phyloP scores from a whole-genome alignment of 768 basidiomycete species.

The Galerina sulciceps region DNA sequence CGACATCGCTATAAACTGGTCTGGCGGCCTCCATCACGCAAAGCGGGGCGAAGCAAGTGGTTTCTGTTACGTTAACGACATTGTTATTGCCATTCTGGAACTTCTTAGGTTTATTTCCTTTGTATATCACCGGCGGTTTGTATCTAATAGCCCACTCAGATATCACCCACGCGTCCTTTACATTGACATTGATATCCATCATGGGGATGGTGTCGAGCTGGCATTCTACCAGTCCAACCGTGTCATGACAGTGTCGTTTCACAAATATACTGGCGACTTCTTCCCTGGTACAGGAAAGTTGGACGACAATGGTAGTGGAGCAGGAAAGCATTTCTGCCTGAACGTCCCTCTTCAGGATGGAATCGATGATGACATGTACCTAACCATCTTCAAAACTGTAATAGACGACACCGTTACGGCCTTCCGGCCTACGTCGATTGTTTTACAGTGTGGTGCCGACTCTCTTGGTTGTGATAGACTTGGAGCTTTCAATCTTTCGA shows the following conservation, averaged over 20 bases:
- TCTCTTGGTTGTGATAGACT: constrained; percentile 93
- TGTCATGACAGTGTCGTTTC: constrained; percentile 99
- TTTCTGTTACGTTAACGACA: constrained; percentile 98
- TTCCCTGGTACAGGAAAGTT: constrained; percentile 98
- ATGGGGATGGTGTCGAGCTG: constrained; percentile 97
- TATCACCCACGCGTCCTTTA: constrained; percentile 94
- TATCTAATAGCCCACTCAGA: constrained; percentile 42
- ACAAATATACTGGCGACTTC: constrained; percentile 98
- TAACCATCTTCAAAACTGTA: constrained; percentile 93
- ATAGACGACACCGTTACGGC: constrained; percentile 92
- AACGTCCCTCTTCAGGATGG: constrained; percentile 97
- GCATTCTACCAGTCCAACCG: constrained; percentile 98
- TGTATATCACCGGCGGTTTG: constrained; percentile 1
- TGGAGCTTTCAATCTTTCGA: constrained; percentile 96
- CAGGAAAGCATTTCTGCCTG: constrained; percentile 92
- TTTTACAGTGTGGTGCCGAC: constrained; percentile 97
- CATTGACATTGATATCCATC: constrained; percentile 99
- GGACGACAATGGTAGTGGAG: constrained; percentile 86
- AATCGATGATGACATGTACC: constrained; percentile 96
- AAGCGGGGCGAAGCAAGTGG: constrained; percentile 98
- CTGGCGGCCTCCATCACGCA: constrained; percentile 96
- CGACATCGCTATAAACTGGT: constrained; percentile 99
- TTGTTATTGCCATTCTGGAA: constrained; percentile 93
- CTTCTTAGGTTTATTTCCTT: constrained; percentile 66
- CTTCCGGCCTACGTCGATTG: constrained; percentile 89